Conservation (phyloP, 176 grass and related monocot species). For the Areca catechu region DNA sequence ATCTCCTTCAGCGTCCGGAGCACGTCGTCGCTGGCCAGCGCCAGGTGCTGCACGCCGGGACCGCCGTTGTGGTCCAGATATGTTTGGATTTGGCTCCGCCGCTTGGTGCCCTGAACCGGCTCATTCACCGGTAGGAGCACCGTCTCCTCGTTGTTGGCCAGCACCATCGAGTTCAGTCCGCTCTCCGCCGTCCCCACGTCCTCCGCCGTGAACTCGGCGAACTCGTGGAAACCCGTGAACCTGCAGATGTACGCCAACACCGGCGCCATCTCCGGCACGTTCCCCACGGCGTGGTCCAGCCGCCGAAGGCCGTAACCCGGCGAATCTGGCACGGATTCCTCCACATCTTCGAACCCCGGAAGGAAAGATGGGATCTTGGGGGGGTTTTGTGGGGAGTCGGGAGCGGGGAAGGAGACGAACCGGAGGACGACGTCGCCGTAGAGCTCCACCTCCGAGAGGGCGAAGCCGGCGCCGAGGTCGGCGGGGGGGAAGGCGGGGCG, state of each 20-base stretch:
- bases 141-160: slow-evolving; percentile 76
- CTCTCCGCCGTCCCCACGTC: slow-evolving; percentile 88
- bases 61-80: slow-evolving; percentile 88
- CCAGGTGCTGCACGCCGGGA: slow-evolving; percentile 89
- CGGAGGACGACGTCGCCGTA: slow-evolving; percentile 91
- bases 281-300: slow-evolving; percentile 86
- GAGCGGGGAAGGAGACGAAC: slow-evolving; percentile 44
- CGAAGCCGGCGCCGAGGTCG: slow-evolving; percentile 53
- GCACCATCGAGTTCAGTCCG: slow-evolving; percentile 88
- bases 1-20: slow-evolving; percentile 74
- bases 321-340: background rate
- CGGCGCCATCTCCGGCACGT: slow-evolving; percentile 56
- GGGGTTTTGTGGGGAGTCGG: background rate
- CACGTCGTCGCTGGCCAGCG: slow-evolving; percentile 56
- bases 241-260: slow-evolving; percentile 36
- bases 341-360: slow-evolving; percentile 55
- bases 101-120: slow-evolving; percentile 91
- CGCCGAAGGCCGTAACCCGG: slow-evolving; percentile 41
- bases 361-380: slow-evolving; percentile 31
- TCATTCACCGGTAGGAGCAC: slow-evolving; percentile 83
- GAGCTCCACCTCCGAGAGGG: slow-evolving; percentile 71
- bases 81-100: slow-evolving; percentile 95
- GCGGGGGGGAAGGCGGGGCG: slow-evolving; percentile 55
- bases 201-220: slow-evolving; percentile 89
- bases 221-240: slow-evolving; percentile 89